Conservation (phyloP, 352 stramenopile genomes). For the Phytophthora pisi region DNA sequence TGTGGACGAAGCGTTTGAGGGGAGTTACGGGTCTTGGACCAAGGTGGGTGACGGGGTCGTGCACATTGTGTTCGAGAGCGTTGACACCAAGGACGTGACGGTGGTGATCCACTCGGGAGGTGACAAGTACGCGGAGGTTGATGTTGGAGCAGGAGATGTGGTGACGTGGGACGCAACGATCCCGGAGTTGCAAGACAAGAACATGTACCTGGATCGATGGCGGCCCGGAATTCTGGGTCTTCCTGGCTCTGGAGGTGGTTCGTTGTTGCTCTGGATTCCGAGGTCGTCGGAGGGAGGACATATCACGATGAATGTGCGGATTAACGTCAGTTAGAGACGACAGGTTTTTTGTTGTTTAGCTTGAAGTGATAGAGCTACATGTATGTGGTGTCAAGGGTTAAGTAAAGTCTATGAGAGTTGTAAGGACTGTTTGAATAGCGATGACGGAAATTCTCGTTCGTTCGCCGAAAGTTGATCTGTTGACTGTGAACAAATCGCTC, state of each 20-base stretch:
- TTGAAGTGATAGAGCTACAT: not conserved
- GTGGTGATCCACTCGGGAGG: constrained; percentile 20
- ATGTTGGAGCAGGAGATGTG: constrained; percentile 14
- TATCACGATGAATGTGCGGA: constrained; percentile 38
- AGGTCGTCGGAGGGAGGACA: constrained; percentile 32
- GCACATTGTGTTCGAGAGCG: constrained; percentile 20
- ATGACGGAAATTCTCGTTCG: not conserved
- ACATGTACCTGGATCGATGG: constrained; percentile 31
- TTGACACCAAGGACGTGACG: constrained; percentile 17
- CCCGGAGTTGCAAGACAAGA: constrained; percentile 24
- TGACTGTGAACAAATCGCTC: not conserved
- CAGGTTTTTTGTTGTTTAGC: not conserved
- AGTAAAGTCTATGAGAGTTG: no score
- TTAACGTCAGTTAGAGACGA: constrained; percentile 35
- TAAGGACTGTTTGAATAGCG: no score
- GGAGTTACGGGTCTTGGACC: constrained; percentile 27
- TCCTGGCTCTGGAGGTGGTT: constrained; percentile 34
- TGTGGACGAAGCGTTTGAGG: constrained; percentile 27
- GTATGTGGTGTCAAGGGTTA: not conserved
- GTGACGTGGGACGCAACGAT: constrained; percentile 20
- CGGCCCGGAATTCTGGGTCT: constrained; percentile 45
- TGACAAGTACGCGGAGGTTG: constrained; percentile 17
- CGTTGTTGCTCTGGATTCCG: constrained; percentile 44
- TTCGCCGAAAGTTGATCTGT: not conserved
- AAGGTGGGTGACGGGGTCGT: constrained; percentile 27